A percentile compares a stretch with the other conserved stretches of the same genome.
Evolutionary conservation across 2,329 filamentous ascomycete genomes (phyloP).

Genomic region (Sodiomyces alkalinus): DNA sequence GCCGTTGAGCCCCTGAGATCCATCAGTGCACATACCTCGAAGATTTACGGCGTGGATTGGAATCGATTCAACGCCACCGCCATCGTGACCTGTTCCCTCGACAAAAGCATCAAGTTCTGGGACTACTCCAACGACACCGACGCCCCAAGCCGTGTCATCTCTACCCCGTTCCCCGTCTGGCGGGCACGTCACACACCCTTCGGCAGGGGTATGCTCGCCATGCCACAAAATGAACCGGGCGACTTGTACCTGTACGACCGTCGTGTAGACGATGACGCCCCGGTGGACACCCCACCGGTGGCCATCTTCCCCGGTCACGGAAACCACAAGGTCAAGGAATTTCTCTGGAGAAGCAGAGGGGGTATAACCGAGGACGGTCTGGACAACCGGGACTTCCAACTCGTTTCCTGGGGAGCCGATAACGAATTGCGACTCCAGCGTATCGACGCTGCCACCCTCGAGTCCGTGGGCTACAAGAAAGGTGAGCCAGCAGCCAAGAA

Average conservation of each 20-base stretch:
- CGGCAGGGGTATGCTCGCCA: slow-evolving; percentile 69
- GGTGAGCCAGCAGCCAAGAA: slow-evolving; percentile 49
- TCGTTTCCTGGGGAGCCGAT: slow-evolving; percentile 87
- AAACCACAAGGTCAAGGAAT: slow-evolving; percentile 68
- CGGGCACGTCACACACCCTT: slow-evolving; percentile 85
- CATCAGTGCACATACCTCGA: slow-evolving; percentile 77
- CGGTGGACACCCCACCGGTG: slow-evolving; percentile 34
- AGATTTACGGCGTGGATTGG: slow-evolving; percentile 94
- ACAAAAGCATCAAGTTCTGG: slow-evolving; percentile 90
- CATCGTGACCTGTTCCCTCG: slow-evolving; percentile 76
- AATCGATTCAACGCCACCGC: slow-evolving; percentile 60
- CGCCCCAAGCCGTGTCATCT: slow-evolving; percentile 59
- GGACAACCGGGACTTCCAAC: slow-evolving; percentile 78
- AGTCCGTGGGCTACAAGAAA: slow-evolving; percentile 57
- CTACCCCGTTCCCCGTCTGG: slow-evolving; percentile 78
- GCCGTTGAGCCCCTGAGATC: slow-evolving; percentile 65
- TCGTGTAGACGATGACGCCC: slow-evolving; percentile 28
- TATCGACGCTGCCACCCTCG: slow-evolving; percentile 47
- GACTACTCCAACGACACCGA: slow-evolving; percentile 52
- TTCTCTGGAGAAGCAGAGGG: slow-evolving; percentile 75
- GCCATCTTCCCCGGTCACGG: slow-evolving; percentile 46
- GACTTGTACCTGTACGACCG: slow-evolving; percentile 75
- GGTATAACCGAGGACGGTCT: slow-evolving; percentile 47
- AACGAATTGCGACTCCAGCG: slow-evolving; percentile 67
- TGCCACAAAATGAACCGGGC: slow-evolving; percentile 81